Percentiles rank a stretch among this genome's conserved stretches.
phyloP scores from a whole-genome alignment of 2,329 filamentous ascomycete genomes.

The Coleophoma eucalyptorum region DNA sequence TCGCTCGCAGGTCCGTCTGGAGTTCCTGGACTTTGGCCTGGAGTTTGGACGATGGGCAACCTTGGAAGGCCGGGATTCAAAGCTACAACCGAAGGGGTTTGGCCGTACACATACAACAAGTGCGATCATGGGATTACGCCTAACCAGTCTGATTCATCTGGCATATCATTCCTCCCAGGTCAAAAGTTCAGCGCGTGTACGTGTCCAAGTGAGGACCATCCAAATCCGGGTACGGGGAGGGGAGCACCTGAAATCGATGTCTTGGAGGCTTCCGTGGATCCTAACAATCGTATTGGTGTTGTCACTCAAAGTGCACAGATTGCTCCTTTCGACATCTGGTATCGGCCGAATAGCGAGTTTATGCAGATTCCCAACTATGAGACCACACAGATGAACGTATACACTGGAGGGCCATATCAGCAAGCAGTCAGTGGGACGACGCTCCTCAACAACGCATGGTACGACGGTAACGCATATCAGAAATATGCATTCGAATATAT shows the following conservation, averaged over 20 bases:
- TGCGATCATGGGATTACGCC: slow-evolving; percentile 64
- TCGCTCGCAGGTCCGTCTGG: slow-evolving; percentile 47
- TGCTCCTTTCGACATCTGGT: slow-evolving; percentile 37
- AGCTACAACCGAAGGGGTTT: slow-evolving; percentile 47
- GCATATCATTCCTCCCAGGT: slow-evolving; percentile 62
- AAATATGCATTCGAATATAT: slow-evolving; percentile 52
- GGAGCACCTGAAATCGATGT: slow-evolving; percentile 70
- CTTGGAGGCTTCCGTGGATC: slow-evolving; percentile 53
- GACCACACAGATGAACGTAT: slow-evolving; percentile 44
- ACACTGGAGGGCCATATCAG: slow-evolving; percentile 49
- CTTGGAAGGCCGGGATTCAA: slow-evolving; percentile 47
- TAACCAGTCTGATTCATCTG: slow-evolving; percentile 64
- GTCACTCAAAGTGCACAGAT: slow-evolving; percentile 33
- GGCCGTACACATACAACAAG: slow-evolving; percentile 49
- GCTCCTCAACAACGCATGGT: slow-evolving; percentile 51
- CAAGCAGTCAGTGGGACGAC: slow-evolving; percentile 52
- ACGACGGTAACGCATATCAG: slow-evolving; percentile 48
- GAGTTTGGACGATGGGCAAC: slow-evolving; percentile 51
- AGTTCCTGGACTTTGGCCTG: slow-evolving; percentile 46
- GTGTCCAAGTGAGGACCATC: slow-evolving; percentile 60
- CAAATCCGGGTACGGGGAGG: slow-evolving; percentile 58
- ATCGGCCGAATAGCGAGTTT: slow-evolving; percentile 47
- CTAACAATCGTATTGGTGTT: slow-evolving; percentile 28
- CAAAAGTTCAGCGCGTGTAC: slow-evolving; percentile 66
- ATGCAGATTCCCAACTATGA: slow-evolving; percentile 45